Base-by-base conservation (phyloP, 2,329 filamentous ascomycete species). In the Diaporthe citrichinensis region DNA sequence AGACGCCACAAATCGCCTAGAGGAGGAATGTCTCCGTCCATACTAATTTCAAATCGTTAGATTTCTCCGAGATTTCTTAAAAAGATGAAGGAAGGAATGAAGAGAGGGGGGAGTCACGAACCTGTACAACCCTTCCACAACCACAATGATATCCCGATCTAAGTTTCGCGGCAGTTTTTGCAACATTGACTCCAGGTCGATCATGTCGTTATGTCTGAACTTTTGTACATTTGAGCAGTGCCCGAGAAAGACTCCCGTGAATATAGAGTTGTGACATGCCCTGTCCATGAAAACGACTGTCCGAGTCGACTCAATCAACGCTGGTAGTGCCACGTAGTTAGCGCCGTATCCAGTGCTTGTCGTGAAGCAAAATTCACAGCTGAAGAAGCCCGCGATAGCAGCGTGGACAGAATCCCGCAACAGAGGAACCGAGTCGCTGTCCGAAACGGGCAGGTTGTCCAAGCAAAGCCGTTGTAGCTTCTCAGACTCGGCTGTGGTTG, bases 401-500 rank as follows among this genome's bases (percentile, higher is more conserved):
- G 55, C 55, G 4, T 58, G 55, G 20, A 58, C 55, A 58, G 31
- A 31, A 23, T 58, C 55, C 31, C 55, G 55, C 55, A 58, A 36
- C 6, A 28, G 28, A 34, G 55, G 25, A 8, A 58, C 55, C 7
- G 55, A 31, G 28, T 58, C 55, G n/a, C 55, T 58, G 8, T 78
- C 78, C 1, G 74, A 73, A 31, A 78, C 71, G 8, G 78, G 77
- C 4, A 78, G 46, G 25, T 53, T 36, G 15, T 77, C 72, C 17
- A 77, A 69, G n/a, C 76, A 76, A 9, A 78, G 57, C 23, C 53
- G 49, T 23, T 78, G 77, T 4, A 78, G 61, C 46, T 58, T 51
- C n/a, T 76, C 74, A 3, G 74, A 62, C 57, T 51, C 39, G 3
- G 59, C 15, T 2, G 59, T 67, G 10, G 61, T 34, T 39, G 65